Percentiles rank a stretch among this genome's conserved stretches.
Evolutionary conservation across 495 filamentous ascomycete genomes (phyloP).

Genomic region (Geopyxis carbonaria): DNA sequence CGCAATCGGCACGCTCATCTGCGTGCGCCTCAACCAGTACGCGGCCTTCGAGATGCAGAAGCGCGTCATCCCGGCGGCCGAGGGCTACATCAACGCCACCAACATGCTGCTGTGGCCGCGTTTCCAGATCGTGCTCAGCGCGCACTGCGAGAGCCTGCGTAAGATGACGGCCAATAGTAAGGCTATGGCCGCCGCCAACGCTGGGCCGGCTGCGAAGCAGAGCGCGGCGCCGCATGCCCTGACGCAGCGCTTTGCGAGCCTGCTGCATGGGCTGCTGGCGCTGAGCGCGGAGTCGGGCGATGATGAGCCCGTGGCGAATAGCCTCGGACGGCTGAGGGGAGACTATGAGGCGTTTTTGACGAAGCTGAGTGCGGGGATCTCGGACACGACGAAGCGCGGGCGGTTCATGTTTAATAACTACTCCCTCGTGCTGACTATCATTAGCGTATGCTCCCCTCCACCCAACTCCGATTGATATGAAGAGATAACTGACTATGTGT

Average conservation of each 20-base stretch:
- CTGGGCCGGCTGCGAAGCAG: constrained; percentile 38
- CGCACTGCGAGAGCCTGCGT: constrained; percentile 73
- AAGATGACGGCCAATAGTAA: constrained; percentile 37
- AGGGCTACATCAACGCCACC: constrained; percentile 83
- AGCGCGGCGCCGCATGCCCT: constrained; percentile 80
- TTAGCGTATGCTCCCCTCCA: constrained; percentile 37
- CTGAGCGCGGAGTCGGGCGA: constrained; percentile 77
- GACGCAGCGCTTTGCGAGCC: constrained; percentile 81
- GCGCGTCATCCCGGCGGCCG: constrained; percentile 70
- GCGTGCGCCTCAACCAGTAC: constrained; percentile 85
- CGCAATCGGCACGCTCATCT: constrained; percentile 69
- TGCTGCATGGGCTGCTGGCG: constrained; percentile 66
- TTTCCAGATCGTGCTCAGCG: constrained; percentile 82
- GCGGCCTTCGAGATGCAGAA: constrained; percentile 85
- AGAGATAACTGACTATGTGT: constrained; percentile 16
- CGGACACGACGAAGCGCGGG: constrained; percentile 60
- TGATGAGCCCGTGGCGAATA: constrained; percentile 75
- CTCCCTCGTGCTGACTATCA: constrained; percentile 74
- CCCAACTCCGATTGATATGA: neutral
- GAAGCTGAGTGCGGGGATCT: constrained; percentile 31
- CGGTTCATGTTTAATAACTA: constrained; percentile 91
- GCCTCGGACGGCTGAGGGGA: constrained; percentile 51
- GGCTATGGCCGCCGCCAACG: constrained; percentile 38
- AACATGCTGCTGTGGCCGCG: constrained; percentile 94
- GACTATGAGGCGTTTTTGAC: constrained; percentile 66